Conservation (phyloP, 495 filamentous ascomycete genomes). For the Xylaria longipes region DNA sequence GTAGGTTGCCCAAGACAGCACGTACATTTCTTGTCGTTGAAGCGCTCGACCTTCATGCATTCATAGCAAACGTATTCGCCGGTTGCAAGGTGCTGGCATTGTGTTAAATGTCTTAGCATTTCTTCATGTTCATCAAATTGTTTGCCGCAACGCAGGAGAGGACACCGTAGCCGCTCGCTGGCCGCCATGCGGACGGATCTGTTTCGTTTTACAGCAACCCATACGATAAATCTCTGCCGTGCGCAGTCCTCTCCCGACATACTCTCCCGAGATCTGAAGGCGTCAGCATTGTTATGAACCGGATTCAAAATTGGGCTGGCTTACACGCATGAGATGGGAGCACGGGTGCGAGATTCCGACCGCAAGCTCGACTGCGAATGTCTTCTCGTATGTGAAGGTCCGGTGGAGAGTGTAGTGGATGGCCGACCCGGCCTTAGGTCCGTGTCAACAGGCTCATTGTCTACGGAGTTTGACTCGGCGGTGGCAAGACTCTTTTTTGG, state of each 20-base stretch:
- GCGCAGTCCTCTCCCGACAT: conserved; percentile 52
- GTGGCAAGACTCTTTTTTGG: conserved; percentile 37
- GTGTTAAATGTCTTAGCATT: conserved; percentile 53
- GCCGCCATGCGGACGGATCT: conserved; percentile 47
- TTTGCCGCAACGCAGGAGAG: conserved; percentile 49
- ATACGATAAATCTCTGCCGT: conserved; percentile 55
- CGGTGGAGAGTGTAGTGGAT: conserved; percentile 23
- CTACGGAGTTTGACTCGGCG: conserved; percentile 33
- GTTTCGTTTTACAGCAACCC: conserved; percentile 58
- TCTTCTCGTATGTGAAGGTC: conserved; percentile 30
- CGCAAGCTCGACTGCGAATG: conserved; percentile 34
- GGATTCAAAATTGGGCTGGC: conserved; percentile 12
- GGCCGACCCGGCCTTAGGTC: conserved; percentile 37
- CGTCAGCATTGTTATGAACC: conserved; percentile 36
- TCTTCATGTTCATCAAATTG: conserved; percentile 51
- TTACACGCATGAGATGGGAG: conserved; percentile 43
- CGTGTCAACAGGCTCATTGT: conserved; percentile 32
- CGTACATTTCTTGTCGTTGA: conserved; percentile 55
- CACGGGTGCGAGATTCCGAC: conserved; percentile 30
- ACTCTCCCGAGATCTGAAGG: conserved; percentile 47
- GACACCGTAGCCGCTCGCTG: conserved; percentile 51
- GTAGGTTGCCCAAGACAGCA: conserved; percentile 52
- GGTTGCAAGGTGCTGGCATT: conserved; percentile 48
- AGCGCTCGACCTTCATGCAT: conserved; percentile 54
- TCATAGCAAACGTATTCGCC: conserved; percentile 58